These are phyloP conservation scores for Batrachochytrium dendrobatidis DNA, from an alignment of 371 early-diverging fungal genomes.

Conservation along the genomic window DNA sequence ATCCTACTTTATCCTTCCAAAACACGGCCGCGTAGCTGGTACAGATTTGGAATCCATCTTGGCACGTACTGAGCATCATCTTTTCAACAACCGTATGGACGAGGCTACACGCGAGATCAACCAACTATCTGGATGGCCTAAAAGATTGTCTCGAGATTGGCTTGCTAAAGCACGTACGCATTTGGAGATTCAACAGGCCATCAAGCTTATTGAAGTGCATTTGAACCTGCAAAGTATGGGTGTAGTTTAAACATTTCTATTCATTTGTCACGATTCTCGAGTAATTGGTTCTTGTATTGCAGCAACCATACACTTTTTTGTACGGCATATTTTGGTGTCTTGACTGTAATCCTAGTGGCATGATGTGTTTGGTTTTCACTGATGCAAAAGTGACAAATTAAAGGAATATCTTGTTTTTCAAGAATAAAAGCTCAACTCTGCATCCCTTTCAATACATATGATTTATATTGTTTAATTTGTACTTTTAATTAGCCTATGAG, in stretches of 20 bases:
- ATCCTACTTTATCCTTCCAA: conserved; percentile 73
- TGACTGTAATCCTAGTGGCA: too few species aligned
- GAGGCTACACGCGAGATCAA: conserved; percentile 88
- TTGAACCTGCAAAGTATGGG: conserved; percentile 15
- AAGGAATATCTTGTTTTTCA: too few species aligned
- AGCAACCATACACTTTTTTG: too few species aligned
- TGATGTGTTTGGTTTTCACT: too few species aligned
- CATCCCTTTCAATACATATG: too few species aligned
- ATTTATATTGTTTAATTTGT: too few species aligned
- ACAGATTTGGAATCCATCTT: conserved; percentile 85
- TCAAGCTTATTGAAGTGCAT: conserved; percentile 50
- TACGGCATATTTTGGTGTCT: too few species aligned
- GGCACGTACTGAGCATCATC: conserved; percentile 70
- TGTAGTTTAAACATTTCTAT: conserved; percentile 10
- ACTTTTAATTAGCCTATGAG: too few species aligned
- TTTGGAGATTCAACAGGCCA: conserved; percentile 87
- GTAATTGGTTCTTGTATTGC: too few species aligned
- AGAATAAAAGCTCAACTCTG: too few species aligned
- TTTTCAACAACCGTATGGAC: conserved; percentile 75
- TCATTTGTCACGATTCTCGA: too few species aligned
- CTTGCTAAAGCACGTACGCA: conserved; percentile 70
- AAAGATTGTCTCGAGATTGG: conserved; percentile 86
- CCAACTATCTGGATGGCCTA: conserved; percentile 90
- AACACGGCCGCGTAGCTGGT: conserved; percentile 81
- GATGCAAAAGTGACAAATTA: too few species aligned